These are phyloP conservation scores for Luvunga scandens DNA, from an alignment of 345 rosid species.

Conservation along the genomic window DNA sequence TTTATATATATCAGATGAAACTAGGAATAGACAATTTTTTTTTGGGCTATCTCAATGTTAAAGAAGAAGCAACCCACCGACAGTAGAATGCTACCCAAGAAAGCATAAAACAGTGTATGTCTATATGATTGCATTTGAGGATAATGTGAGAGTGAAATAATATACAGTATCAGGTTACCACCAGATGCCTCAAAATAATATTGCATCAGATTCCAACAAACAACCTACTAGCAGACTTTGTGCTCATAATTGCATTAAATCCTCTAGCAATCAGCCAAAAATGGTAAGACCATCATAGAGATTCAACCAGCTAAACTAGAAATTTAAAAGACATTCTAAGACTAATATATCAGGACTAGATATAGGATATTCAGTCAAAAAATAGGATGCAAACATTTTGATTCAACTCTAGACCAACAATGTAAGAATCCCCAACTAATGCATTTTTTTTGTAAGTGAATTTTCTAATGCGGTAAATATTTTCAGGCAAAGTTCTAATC, in stretches of 20 bases:
- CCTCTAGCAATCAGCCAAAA: background rate
- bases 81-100: background rate
- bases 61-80: background rate
- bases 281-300: background rate
- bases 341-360: background rate
- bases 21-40: background rate
- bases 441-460: conserved; percentile 7
- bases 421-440: conserved; percentile 3
- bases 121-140: background rate
- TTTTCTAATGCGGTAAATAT: background rate
- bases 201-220: background rate
- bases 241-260: background rate
- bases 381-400: background rate
- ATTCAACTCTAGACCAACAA: background rate
- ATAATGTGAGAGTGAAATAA: background rate
- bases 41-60: background rate
- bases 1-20: background rate
- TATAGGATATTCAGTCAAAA: background rate
- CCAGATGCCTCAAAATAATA: background rate
- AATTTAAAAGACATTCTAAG: background rate
- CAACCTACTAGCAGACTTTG: background rate
- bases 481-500: conserved; percentile 13
- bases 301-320: background rate
- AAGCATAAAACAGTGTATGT: background rate
- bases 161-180: background rate